A percentile compares a stretch with the other conserved stretches of the same genome.
Conservation (phyloP, 1,284 basidiomycete genomes). For the Naganishia albida region DNA sequence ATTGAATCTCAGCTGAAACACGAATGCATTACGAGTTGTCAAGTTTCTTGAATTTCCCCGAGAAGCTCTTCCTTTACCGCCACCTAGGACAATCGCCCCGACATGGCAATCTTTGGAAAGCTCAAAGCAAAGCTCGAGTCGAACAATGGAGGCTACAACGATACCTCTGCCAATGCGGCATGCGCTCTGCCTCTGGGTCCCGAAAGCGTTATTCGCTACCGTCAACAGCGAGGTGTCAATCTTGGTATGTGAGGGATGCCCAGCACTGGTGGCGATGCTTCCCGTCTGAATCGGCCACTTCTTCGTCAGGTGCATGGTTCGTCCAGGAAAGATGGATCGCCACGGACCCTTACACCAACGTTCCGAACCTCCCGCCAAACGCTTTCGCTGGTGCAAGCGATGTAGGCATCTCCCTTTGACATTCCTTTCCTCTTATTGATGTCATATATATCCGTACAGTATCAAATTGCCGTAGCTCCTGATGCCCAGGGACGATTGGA, state of each 20-base stretch:
- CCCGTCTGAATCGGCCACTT: background rate
- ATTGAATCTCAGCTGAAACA: no score
- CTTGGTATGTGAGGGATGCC: conserved; percentile 59
- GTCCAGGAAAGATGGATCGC: conserved; percentile 73
- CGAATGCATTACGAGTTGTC: no score
- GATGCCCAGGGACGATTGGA: conserved; percentile 67
- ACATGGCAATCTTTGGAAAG: conserved; percentile 52
- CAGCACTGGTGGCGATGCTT: no score
- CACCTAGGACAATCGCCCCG: background rate
- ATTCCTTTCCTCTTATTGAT: conserved; percentile 15
- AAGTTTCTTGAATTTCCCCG: no score
- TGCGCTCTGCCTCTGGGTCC: conserved; percentile 40
- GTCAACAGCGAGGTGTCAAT: conserved; percentile 79
- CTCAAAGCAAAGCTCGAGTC: conserved; percentile 41
- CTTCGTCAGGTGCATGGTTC: conserved; percentile 67
- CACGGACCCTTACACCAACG: conserved; percentile 61
- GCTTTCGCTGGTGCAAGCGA: conserved; percentile 62
- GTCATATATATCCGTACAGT: conserved; percentile 37
- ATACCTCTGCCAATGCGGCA: conserved; percentile 30
- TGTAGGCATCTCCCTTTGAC: conserved; percentile 20
- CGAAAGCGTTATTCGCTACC: conserved; percentile 61
- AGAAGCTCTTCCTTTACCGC: background rate
- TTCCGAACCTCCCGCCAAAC: conserved; percentile 54
- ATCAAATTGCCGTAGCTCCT: conserved; percentile 69
- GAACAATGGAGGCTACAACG: conserved; percentile 3